A percentile compares a stretch with the other conserved stretches of the same genome.
Conservation (phyloP, 2,329 filamentous ascomycete species). For the Aspergillus fumigatus region DNA sequence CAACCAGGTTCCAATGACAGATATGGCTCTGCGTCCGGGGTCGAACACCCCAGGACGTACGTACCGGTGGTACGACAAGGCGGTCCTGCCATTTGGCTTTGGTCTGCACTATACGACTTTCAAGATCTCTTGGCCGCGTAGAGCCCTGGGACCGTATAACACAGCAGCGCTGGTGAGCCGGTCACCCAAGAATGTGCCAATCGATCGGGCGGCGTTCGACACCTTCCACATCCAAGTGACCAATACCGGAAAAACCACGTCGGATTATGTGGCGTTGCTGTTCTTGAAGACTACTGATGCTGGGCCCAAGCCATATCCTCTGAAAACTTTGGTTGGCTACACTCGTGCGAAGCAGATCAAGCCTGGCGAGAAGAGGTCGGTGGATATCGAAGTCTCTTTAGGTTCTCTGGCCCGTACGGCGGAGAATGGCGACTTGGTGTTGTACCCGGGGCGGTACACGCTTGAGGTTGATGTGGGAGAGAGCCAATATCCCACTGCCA, state of each 20-base stretch:
- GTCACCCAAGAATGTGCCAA: neutral
- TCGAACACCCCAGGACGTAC: conserved; percentile 30
- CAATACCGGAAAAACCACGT: conserved; percentile 28
- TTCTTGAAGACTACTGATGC: conserved; percentile 27
- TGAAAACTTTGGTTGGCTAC: conserved; percentile 31
- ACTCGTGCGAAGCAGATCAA: conserved; percentile 17
- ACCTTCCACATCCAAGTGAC: conserved; percentile 24
- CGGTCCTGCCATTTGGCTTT: conserved; percentile 35
- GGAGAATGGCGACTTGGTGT: conserved; percentile 25
- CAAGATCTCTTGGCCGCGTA: conserved; percentile 7
- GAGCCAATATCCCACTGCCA: neutral
- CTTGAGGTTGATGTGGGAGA: conserved; percentile 3
- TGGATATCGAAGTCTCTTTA: conserved; percentile 25
- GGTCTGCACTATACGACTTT: conserved; percentile 40
- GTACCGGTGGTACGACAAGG: conserved; percentile 37
- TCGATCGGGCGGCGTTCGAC: conserved; percentile 13
- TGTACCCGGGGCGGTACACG: conserved; percentile 32
- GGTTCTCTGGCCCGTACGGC: conserved; percentile 28
- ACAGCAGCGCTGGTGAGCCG: neutral
- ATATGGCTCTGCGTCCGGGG: conserved; percentile 31
- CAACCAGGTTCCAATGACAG: conserved; percentile 31
- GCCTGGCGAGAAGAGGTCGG: conserved; percentile 14
- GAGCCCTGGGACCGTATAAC: neutral
- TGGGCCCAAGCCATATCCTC: conserved; percentile 32
- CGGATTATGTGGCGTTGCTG: conserved; percentile 32